phyloP scores from a whole-genome alignment of 345 rosid genomes.

The Ailanthus altissimus region DNA sequence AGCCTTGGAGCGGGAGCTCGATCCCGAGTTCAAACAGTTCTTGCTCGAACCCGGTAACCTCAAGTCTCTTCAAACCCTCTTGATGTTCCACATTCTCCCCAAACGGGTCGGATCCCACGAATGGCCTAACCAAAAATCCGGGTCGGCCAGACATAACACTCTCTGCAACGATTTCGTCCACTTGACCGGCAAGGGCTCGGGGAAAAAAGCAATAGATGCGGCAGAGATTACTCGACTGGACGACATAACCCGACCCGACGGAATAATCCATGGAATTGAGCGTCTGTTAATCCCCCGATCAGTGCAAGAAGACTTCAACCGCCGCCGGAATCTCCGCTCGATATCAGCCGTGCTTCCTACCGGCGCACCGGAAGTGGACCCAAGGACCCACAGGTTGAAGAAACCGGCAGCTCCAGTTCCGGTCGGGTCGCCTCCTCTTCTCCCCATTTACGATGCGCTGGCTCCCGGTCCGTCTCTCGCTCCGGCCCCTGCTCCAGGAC shows the following conservation, averaged over 20 bases:
- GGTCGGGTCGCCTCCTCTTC: conserved; percentile 74
- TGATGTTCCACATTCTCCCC: conserved; percentile 80
- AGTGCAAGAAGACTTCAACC: conserved; percentile 67
- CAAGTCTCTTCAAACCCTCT: conserved; percentile 69
- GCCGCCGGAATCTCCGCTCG: conserved; percentile 55
- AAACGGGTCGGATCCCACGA: conserved; percentile 48
- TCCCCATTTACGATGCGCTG: conserved; percentile 83
- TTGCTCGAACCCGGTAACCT: conserved; percentile 90
- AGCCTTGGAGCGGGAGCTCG: conserved; percentile 78
- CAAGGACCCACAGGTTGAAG: conserved; percentile 65
- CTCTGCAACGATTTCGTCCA: conserved; percentile 50
- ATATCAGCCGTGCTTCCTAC: conserved; percentile 67
- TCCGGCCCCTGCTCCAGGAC: conserved; percentile 97
- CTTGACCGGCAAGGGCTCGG: conserved; percentile 42
- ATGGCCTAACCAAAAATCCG: conserved; percentile 47
- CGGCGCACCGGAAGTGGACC: conserved; percentile 78
- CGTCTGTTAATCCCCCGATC: conserved; percentile 62
- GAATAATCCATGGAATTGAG: conserved; percentile 70
- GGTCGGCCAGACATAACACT: conserved; percentile 41
- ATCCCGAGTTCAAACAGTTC: conserved; percentile 89
- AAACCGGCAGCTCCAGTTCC: conserved; percentile 54
- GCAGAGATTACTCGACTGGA: conserved; percentile 49
- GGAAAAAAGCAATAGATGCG: conserved; percentile 40
- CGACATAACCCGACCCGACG: conserved; percentile 64
- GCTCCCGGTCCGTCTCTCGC: conserved; percentile 95